A percentile compares a stretch with the other conserved stretches of the same genome.
Conservation (phyloP, 305 asterid genomes). For the Fraxinus platypoda region DNA sequence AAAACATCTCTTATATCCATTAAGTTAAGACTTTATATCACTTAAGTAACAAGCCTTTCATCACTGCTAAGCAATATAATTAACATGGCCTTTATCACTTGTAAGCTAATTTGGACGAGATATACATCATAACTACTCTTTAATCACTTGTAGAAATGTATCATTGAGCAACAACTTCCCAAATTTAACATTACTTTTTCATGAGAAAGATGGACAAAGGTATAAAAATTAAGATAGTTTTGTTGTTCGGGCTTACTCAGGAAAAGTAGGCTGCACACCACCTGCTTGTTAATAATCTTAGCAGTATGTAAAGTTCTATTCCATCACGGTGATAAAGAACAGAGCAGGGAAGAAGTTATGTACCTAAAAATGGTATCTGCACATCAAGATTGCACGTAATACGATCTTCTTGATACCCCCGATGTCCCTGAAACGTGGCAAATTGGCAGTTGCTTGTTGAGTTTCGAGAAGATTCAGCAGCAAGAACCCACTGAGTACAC, state of each 20-base stretch:
- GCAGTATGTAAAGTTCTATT: not conserved
- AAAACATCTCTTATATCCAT: not conserved
- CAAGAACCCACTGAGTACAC: slow-evolving; percentile 42
- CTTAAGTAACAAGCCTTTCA: not conserved
- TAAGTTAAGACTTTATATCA: not conserved
- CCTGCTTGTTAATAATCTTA: not conserved
- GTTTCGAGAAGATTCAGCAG: slow-evolving; percentile 31
- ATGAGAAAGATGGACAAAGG: not conserved
- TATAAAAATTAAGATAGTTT: not conserved
- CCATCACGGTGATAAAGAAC: not conserved
- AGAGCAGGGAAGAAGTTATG: slow-evolving; percentile 3
- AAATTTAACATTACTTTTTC: not conserved
- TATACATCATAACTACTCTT: not conserved
- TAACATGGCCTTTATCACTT: not conserved
- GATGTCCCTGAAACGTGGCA: slow-evolving; percentile 58
- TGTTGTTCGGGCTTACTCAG: not conserved
- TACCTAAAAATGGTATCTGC: slow-evolving; percentile 54
- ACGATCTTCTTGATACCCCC: slow-evolving; percentile 78
- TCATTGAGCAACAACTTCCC: not conserved
- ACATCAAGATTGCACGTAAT: slow-evolving; percentile 52
- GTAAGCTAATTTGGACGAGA: not conserved
- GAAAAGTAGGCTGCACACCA: not conserved
- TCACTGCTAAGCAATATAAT: not conserved
- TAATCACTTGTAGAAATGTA: not conserved
- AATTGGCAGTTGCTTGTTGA: slow-evolving; percentile 40